Evolutionary conservation across 345 rosid species (phyloP).

Genomic region (Bruguiera parviflora): DNA sequence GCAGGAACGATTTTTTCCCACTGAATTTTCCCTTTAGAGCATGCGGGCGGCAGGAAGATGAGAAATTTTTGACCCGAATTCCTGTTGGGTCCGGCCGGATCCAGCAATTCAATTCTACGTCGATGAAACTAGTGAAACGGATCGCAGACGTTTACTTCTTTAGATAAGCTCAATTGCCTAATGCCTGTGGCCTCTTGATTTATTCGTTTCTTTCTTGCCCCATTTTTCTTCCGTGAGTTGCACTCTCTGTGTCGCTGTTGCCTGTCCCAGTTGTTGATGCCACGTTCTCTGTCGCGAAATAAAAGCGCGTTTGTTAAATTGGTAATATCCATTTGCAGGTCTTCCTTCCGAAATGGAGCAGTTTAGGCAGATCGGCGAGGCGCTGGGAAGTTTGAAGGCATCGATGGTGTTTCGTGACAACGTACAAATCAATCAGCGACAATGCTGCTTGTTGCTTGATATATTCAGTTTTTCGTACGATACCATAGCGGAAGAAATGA

Average conservation of each 20-base stretch:
- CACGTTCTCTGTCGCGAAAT: neutral
- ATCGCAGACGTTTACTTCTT: neutral
- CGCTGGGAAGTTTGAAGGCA: constrained; percentile 25
- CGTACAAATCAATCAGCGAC: constrained; percentile 28
- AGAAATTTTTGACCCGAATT: neutral
- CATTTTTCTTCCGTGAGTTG: neutral
- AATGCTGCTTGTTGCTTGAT: constrained; percentile 24
- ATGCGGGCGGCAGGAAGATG: neutral
- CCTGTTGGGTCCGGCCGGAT: neutral
- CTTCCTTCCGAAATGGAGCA: constrained; percentile 18
- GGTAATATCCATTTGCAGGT: neutral
- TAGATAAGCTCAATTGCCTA: no score
- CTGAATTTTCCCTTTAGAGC: neutral
- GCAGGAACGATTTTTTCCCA: neutral
- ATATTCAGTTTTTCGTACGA: constrained; percentile 19
- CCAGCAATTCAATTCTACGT: neutral
- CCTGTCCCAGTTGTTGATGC: neutral
- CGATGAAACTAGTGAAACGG: neutral
- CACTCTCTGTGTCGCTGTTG: no score
- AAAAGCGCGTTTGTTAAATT: neutral
- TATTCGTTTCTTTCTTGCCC: neutral
- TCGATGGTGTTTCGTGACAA: constrained; percentile 25
- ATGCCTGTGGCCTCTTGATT: neutral
- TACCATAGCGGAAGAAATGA: constrained; percentile 25
- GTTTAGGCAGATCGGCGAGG: constrained; percentile 28